Base-by-base conservation (phyloP, 1,139 yeast genomes). In the Candida sanyaensis region DNA sequence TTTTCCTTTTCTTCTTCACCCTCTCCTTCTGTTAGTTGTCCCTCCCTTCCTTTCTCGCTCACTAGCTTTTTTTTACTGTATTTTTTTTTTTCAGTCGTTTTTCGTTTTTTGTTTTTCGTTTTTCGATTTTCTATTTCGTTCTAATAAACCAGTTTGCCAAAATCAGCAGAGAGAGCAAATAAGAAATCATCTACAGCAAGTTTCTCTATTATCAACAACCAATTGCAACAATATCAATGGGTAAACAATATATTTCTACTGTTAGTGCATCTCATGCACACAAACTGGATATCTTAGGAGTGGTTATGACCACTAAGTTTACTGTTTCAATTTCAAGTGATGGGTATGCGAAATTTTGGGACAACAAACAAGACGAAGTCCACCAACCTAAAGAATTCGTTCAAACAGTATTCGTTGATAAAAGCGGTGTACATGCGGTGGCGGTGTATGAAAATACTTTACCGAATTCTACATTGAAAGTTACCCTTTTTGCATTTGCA, bases 291-390 rank as follows among this genome's bases (percentile, higher is more conserved):
- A 81, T 93, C 10, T 81, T 80, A 57, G 85, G 83, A 7, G 80
- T 91, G 6, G 80, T 78, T 1, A 69, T 88, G 8, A 74, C 86
- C 32, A 76, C 75, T 47, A 78, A 79, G 33, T 86, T 75, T 65
- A 89, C 97, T 0, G 71, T 90, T n/a, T 83, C 97, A 0, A 86
- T 85, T n/a, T 84, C 96, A 6, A 89, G 96, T 17, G 98, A 93
- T 64, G 97, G 98, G 2, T 69, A 68, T 50, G 75, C 91, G 50
- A 81, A 82, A 50, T 72, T 88, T 44, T 93, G 97, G 97, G 80
- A 80, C 49, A 88, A 90, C 65, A 71, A 69, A 44, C 67, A 77
- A 41, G 68, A 73, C 12, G 88, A 83, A 50, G 79, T 71, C 38
- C 80, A 77, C 45, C 61, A 65, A 30, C 80, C 86, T 4, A 69